Base-by-base conservation (phyloP, 129 eudicot species). In the Smallanthus sonchifolius region DNA sequence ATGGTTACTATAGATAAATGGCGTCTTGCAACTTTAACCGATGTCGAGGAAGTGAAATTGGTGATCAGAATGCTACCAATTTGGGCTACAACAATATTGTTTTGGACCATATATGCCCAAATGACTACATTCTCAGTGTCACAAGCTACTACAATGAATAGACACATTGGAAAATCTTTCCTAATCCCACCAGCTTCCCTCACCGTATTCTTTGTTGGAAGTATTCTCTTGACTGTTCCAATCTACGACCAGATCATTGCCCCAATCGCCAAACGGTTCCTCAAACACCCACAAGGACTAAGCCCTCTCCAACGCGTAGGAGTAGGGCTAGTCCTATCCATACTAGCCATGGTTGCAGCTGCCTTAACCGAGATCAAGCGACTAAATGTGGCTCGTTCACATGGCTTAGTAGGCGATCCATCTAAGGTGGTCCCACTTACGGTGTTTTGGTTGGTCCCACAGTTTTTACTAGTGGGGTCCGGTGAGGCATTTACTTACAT, bases 401-500 rank as follows among this genome's bases (percentile, higher is more conserved):
- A 81, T 65, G 87, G 86, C 0, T 64, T 86, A 54, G 80, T 65
- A 5, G 70, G 87, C 35, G 70, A 86, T 15, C 65, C 86, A 0
- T 15, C 45, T 1, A 71, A 34, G 6, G 59, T 39, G 20, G 87
- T 88, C 11, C 96, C 92, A 2, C 3, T 88, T 3, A 83, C 86
- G 9, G 93, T 86, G 38, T 92, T 89, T 48, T 85, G 90, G 88
- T 66, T 92, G 61, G 35, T 81, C 28, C 97, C 97, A 5, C 98
- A 92, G 39, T 92, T 89, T 78, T 42, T 90, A 42, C 52, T 92
- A 10, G 92, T 89, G 42, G 98, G 98, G 44, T 52, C 93, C 1
- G 98, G 96, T 7, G 98, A 92, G 79, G 98, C 96, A 3, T 89
- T 92, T 10, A 87, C 90, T 0, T 92, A 92, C 85, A 86, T 90